Conservation (phyloP, 306 rosid species). For the Nissolia schottii region DNA sequence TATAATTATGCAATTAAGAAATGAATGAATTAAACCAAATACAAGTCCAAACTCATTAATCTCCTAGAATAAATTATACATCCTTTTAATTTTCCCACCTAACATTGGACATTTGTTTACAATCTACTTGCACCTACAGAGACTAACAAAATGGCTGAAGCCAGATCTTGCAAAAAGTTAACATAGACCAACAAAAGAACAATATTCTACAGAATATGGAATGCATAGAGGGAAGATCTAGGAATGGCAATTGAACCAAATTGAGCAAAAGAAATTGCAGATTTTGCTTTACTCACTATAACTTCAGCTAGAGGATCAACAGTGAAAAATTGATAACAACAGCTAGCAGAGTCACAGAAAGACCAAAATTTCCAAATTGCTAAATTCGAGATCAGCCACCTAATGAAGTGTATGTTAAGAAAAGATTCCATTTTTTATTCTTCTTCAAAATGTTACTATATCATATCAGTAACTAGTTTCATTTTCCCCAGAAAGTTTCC, state of each 20-base stretch:
- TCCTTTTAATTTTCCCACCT: background rate
- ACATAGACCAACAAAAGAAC: background rate
- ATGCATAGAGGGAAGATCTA: conserved; percentile 30
- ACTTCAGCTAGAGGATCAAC: background rate
- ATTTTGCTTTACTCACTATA: background rate
- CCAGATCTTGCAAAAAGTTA: conserved; percentile 47
- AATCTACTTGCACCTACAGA: conserved; percentile 6
- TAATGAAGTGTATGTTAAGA: background rate
- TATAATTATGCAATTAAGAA: too few relatives aligned
- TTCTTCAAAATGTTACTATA: background rate
- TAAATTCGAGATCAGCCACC: conserved; percentile 25
- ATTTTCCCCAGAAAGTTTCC: conserved; percentile 21
- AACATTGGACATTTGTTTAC: background rate
- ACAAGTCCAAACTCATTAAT: conserved; percentile 1
- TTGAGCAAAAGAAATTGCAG: conserved; percentile 26
- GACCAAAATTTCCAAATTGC: background rate
- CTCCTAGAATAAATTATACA: background rate
- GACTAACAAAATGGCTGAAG: background rate
- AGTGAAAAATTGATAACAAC: background rate
- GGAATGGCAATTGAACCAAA: background rate
- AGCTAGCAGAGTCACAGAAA: background rate
- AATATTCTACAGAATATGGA: background rate
- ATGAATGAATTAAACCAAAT: background rate
- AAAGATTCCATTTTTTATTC: background rate
- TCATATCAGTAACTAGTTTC: background rate